phyloP scores from a whole-genome alignment of 1,139 yeast species.

The Debaryomycetaceae sp. region DNA sequence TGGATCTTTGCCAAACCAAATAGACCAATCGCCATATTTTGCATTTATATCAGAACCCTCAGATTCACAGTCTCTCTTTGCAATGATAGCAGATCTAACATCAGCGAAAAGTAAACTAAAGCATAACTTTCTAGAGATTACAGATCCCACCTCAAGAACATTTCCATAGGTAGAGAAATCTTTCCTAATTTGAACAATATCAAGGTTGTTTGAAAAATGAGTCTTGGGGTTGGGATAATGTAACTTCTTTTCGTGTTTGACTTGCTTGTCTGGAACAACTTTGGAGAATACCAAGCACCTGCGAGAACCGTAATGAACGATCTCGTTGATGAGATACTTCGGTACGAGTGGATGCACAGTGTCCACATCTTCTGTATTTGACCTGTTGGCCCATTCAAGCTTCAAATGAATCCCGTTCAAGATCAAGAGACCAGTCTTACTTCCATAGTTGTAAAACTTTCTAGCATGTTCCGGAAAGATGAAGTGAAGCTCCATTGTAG shows the following conservation, averaged over 20 bases:
- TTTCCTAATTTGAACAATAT: slow-evolving; percentile 27
- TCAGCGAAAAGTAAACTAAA: slow-evolving; percentile 63
- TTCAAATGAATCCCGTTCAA: slow-evolving; percentile 54
- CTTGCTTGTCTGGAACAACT: slow-evolving; percentile 20
- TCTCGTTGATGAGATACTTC: slow-evolving; percentile 25
- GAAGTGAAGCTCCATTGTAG: slow-evolving; percentile 49
- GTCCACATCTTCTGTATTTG: slow-evolving; percentile 20
- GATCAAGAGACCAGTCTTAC: slow-evolving; percentile 51
- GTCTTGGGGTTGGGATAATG: slow-evolving; percentile 33
- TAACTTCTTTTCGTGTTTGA: slow-evolving; percentile 14
- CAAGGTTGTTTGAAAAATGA: slow-evolving; percentile 28
- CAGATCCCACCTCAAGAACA: slow-evolving; percentile 61
- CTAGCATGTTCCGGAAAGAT: slow-evolving; percentile 52
- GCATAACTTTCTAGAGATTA: slow-evolving; percentile 62
- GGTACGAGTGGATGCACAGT: slow-evolving; percentile 31
- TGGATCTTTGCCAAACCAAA: slow-evolving; percentile 67
- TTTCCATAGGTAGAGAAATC: slow-evolving; percentile 61
- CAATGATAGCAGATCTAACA: slow-evolving; percentile 60
- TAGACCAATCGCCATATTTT: slow-evolving; percentile 59
- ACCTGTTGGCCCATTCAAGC: slow-evolving; percentile 37
- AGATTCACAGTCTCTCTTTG: slow-evolving; percentile 44
- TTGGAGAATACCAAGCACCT: slow-evolving; percentile 33
- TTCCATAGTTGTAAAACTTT: slow-evolving; percentile 52
- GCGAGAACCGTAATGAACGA: slow-evolving; percentile 26
- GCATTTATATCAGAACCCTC: slow-evolving; percentile 32